phyloP scores from a whole-genome alignment of 768 basidiomycete species.

The Cyclocybe cylindracea region DNA sequence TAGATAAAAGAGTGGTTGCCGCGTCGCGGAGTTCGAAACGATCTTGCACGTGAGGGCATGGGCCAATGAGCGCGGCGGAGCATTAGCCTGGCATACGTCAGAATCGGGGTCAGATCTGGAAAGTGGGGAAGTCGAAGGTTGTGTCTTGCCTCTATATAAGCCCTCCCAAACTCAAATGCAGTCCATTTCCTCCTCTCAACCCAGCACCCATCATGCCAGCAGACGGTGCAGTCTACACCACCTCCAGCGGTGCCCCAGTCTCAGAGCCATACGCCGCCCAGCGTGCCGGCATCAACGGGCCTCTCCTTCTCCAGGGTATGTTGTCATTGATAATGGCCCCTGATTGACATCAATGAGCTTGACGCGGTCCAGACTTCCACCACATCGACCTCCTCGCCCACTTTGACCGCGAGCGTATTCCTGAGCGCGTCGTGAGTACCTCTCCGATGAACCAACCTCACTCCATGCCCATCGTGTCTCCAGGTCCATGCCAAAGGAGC shows the following conservation, averaged over 20 bases:
- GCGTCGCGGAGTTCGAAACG: not conserved
- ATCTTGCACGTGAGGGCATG: not conserved
- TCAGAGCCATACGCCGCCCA: slow-evolving; percentile 78
- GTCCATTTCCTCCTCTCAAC: slow-evolving; percentile 12
- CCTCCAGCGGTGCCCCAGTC: slow-evolving; percentile 81
- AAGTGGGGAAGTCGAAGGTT: not conserved
- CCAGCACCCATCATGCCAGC: slow-evolving; percentile 48
- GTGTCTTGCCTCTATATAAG: not conserved
- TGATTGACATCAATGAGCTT: slow-evolving; percentile 11
- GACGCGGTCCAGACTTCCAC: slow-evolving; percentile 65
- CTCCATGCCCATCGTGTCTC: slow-evolving; percentile 26
- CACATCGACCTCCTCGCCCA: slow-evolving; percentile 89
- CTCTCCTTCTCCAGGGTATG: slow-evolving; percentile 86
- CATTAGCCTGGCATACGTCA: not conserved
- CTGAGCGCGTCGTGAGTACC: slow-evolving; percentile 80
- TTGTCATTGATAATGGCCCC: slow-evolving; percentile 1
- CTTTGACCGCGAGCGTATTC: slow-evolving; percentile 94
- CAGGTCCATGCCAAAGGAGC: slow-evolving; percentile 92
- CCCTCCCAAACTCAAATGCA: slow-evolving; percentile 6
- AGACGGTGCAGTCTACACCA: slow-evolving; percentile 75
- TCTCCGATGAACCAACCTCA: not conserved
- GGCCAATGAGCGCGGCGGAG: not conserved
- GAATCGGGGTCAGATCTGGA: no score
- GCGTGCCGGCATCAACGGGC: slow-evolving; percentile 72
- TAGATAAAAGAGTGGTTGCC: not conserved